Conservation (phyloP, 176 grass and related monocot species). For the Lolium multiflorum region DNA sequence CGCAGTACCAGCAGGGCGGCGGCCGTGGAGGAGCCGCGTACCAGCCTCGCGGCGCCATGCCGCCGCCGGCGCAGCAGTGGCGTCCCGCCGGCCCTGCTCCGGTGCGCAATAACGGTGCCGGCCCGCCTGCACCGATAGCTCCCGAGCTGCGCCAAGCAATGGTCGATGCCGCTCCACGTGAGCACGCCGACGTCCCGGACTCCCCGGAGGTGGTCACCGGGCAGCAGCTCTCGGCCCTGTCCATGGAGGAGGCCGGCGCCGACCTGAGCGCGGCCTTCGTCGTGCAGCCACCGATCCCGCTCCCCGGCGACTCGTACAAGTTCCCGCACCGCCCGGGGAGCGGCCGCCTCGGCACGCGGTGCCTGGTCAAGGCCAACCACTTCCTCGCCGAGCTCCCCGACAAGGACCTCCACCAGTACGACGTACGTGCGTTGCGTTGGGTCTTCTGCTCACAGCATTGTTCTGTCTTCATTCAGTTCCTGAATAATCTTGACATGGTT, state of each 20-base stretch:
- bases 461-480: too few species aligned
- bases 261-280: constrained; percentile 35
- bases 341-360: constrained; percentile 66
- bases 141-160: constrained; percentile 99
- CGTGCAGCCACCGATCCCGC: neutral
- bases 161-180: constrained; percentile 48
- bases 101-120: constrained; percentile 38
- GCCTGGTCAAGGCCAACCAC: constrained; percentile 93
- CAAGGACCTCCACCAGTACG: constrained; percentile 94
- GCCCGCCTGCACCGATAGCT: constrained; percentile 48
- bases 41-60: constrained; percentile 32
- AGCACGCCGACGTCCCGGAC: constrained; percentile 34
- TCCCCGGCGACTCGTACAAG: constrained; percentile 55
- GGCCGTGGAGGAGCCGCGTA: constrained; percentile 26
- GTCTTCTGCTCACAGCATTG: too few species aligned
- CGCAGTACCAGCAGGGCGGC: constrained; percentile 37
- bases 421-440: constrained; percentile 43
- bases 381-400: constrained; percentile 86
- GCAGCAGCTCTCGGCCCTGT: constrained; percentile 57
- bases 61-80: constrained; percentile 34
- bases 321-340: constrained; percentile 83
- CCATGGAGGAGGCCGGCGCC: constrained; percentile 30
- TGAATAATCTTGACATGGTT: too few species aligned
- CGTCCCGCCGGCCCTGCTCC: constrained; percentile 26
- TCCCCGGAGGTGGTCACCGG: constrained; percentile 12